Evolutionary conservation across 1,284 basidiomycete genomes (phyloP).

Genomic region (Boletus hoseneyae): DNA sequence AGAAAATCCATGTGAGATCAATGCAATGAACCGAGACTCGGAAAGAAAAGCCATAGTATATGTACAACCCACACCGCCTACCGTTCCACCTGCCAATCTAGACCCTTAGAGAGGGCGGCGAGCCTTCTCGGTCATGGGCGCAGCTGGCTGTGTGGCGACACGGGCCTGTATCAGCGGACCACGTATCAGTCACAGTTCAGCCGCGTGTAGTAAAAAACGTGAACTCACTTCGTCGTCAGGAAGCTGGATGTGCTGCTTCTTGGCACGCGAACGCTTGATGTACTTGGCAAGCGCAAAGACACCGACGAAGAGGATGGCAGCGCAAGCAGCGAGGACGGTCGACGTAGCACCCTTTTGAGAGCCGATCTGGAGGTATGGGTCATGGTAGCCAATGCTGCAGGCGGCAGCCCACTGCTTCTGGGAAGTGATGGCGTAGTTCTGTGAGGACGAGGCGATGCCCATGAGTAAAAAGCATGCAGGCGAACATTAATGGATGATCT

Average conservation of each 20-base stretch:
- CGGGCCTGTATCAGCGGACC: conserved; percentile 16
- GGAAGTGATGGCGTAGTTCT: conserved; percentile 65
- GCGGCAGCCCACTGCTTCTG: conserved; percentile 66
- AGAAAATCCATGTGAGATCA: conserved; percentile 23
- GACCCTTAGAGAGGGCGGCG: conserved; percentile 21
- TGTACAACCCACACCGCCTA: too few relatives aligned
- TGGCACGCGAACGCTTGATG: conserved; percentile 43
- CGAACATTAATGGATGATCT: conserved; percentile 57
- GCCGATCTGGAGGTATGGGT: conserved; percentile 35
- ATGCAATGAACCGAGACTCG: conserved; percentile 20
- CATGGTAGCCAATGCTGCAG: conserved; percentile 41
- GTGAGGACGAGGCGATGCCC: conserved; percentile 2
- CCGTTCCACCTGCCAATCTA: neutral
- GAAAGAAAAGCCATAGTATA: too few relatives aligned
- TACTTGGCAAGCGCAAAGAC: conserved; percentile 41
- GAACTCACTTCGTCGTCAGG: conserved; percentile 57
- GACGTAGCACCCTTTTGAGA: conserved; percentile 34
- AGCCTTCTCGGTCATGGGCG: conserved; percentile 32
- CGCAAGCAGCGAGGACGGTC: conserved; percentile 44
- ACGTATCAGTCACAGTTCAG: conserved; percentile 13
- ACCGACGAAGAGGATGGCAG: conserved; percentile 44
- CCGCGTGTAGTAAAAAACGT: conserved; percentile 1
- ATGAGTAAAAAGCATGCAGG: neutral
- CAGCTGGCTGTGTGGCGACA: conserved; percentile 16
- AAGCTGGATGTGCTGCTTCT: conserved; percentile 50